phyloP scores from a whole-genome alignment of 495 filamentous ascomycete genomes.

The Penicillium antarcticum region DNA sequence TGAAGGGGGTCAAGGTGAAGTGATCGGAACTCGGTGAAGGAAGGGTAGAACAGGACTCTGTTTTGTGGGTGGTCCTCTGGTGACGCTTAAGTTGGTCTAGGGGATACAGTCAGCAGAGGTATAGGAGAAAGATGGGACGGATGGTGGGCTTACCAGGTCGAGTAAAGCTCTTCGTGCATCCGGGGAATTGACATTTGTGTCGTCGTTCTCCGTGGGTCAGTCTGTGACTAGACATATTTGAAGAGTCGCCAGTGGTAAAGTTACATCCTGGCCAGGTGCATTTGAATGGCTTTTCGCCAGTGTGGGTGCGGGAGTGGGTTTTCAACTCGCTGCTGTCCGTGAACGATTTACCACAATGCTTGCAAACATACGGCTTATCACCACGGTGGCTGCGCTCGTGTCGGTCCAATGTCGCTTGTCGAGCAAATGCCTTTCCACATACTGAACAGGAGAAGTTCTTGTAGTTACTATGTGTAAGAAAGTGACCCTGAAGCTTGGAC shows the following conservation, averaged over 20 bases:
- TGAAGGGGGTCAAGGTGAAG: constrained; percentile 25
- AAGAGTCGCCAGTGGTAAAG: constrained; percentile 48
- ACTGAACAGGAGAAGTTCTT: constrained; percentile 46
- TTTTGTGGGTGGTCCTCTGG: constrained; percentile 41
- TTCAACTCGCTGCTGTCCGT: constrained; percentile 50
- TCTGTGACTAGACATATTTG: constrained; percentile 49
- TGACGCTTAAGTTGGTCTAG: constrained; percentile 49
- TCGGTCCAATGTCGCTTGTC: constrained; percentile 45
- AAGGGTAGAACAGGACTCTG: constrained; percentile 16
- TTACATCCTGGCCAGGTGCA: constrained; percentile 48
- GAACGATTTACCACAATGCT: constrained; percentile 43
- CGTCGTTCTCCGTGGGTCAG: constrained; percentile 46
- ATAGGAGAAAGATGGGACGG: not conserved
- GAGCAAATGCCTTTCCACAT: constrained; percentile 46
- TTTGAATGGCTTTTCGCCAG: constrained; percentile 50
- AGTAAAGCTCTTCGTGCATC: constrained; percentile 48
- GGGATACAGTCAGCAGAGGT: not conserved
- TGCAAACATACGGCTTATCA: constrained; percentile 49
- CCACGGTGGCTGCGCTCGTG: constrained; percentile 54
- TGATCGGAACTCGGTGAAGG: constrained; percentile 28
- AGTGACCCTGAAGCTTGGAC: constrained; percentile 49
- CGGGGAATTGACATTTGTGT: constrained; percentile 41
- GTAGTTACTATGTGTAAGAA: constrained; percentile 47
- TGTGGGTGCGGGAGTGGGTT: constrained; percentile 51
- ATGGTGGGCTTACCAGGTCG: constrained; percentile 35